Base-by-base conservation (phyloP, 176 grass and related monocot genomes). In the Elaeis guineensis region DNA sequence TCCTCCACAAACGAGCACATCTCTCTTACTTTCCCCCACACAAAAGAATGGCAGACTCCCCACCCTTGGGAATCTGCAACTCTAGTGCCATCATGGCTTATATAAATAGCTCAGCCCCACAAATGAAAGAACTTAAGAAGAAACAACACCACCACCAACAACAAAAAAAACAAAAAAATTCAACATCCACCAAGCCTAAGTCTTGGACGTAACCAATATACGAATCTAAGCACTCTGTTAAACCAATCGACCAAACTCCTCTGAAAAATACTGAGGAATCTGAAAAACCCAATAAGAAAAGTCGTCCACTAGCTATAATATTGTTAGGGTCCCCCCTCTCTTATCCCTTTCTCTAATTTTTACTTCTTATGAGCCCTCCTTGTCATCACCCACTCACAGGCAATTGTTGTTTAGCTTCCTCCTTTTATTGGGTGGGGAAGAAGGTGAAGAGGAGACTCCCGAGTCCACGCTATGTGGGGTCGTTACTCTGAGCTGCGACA, bases 211-310 rank as follows among this genome's bases (percentile, higher is more conserved):
- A 44, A 35, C 6, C 32, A 35, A 35, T 9, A 35, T 35, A 35
- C 32, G 8, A 4, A 44, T 52, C 54, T 49, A 18, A 15, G 51
- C 63, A 67, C 8, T 57, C 49, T 51, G 21, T 52, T 73, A 64
- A 57, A 17, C 63, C 35, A 44, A 76, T 44, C 61, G 55, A 16
- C 32, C 65, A 57, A 80, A 54, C 66, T 55, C 63, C 61, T 62
- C 71, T 62, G 12, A 74, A 64, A 72, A 83, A 83, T 64, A 59
- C 52, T 55, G 78, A 74, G 76, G 64, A 86, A 83, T 86, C 79
- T 93, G 67, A 50, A 55, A 76, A 52, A 66, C 14, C 17, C 50
- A 48, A 79, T 80, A 70, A 84, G 32, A 69, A 63, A 32, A 56
- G 28, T 52, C 68, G 82, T 71, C 72, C 79, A 69, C 64, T 71